A percentile compares a stretch with the other conserved stretches of the same genome.
Conservation (phyloP, 495 filamentous ascomycete genomes). For the Staphylotrichum longicolle region DNA sequence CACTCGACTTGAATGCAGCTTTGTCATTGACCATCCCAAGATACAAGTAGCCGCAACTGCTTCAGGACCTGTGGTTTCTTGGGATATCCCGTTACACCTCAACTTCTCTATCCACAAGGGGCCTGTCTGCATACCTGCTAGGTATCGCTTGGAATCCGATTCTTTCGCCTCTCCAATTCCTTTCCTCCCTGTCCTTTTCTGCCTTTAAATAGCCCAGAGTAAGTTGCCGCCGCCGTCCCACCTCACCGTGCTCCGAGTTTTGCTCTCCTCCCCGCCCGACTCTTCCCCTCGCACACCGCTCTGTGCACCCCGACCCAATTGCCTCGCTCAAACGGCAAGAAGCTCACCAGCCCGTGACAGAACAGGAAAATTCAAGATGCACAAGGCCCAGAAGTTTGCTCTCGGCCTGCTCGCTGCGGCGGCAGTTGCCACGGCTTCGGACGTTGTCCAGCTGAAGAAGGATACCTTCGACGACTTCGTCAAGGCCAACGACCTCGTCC, state of each 20-base stretch:
- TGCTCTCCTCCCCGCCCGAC: neutral
- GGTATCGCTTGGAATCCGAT: slow-evolving; percentile 22
- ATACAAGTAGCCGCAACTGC: slow-evolving; percentile 30
- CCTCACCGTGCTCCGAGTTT: neutral
- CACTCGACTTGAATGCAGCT: slow-evolving; percentile 26
- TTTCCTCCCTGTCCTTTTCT: slow-evolving; percentile 24
- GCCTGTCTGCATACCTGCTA: slow-evolving; percentile 12
- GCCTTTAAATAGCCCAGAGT: slow-evolving; percentile 33
- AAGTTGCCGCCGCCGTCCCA: slow-evolving; percentile 16
- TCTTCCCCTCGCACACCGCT: neutral
- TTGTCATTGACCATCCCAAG: slow-evolving; percentile 24
- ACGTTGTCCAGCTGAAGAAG: slow-evolving; percentile 79
- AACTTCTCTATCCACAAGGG: slow-evolving; percentile 10
- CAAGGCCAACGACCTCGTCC: slow-evolving; percentile 75
- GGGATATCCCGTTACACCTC: slow-evolving; percentile 19
- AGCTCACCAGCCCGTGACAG: slow-evolving; percentile 12
- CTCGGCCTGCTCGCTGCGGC: slow-evolving; percentile 64
- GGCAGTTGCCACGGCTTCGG: slow-evolving; percentile 60
- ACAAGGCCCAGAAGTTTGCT: slow-evolving; percentile 33
- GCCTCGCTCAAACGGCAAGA: slow-evolving; percentile 2
- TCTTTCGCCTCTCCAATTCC: slow-evolving; percentile 8
- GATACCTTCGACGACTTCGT: slow-evolving; percentile 86
- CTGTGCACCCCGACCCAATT: slow-evolving; percentile 3
- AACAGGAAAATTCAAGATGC: slow-evolving; percentile 29
- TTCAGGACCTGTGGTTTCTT: slow-evolving; percentile 18